Conservation (phyloP, 140 eudicot genomes). For the Ambrosia hybrid region DNA sequence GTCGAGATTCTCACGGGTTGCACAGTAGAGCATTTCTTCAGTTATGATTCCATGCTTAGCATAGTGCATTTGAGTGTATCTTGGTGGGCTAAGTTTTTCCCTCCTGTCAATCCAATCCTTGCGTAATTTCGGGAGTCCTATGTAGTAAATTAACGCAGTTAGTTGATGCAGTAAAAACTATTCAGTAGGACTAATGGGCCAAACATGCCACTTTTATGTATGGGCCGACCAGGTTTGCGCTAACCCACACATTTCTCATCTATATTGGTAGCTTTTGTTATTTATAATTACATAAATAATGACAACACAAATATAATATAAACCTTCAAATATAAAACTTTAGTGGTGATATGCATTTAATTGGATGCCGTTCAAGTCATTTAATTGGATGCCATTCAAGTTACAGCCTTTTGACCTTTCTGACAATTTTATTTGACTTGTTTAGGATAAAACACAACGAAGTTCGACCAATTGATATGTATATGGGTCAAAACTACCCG, state of each 20-base stretch:
- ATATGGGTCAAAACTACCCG: neutral
- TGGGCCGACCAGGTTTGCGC: neutral
- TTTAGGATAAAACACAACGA: no score
- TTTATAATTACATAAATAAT: neutral
- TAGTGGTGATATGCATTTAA: neutral
- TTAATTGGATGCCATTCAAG: no score
- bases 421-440: no score
- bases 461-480: no score
- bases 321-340: no score
- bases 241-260: neutral
- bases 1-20: conserved; percentile 91
- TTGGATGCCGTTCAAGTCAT: no score
- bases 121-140: conserved; percentile 89
- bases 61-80: conserved; percentile 95
- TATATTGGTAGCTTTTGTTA: neutral
- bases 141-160: neutral
- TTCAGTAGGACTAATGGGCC: neutral
- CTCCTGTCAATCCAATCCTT: conserved; percentile 81
- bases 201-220: neutral
- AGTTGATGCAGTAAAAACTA: neutral
- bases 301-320: neutral
- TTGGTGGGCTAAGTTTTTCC: conserved; percentile 69
- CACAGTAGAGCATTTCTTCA: conserved; percentile 94
- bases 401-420: no score
- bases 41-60: conserved; percentile 92